Evolutionary conservation across 192 early-diverging fungal genomes (phyloP), one percentile per base, ranked within the genome.

Genomic region (Thamnidium elegans): DNA sequence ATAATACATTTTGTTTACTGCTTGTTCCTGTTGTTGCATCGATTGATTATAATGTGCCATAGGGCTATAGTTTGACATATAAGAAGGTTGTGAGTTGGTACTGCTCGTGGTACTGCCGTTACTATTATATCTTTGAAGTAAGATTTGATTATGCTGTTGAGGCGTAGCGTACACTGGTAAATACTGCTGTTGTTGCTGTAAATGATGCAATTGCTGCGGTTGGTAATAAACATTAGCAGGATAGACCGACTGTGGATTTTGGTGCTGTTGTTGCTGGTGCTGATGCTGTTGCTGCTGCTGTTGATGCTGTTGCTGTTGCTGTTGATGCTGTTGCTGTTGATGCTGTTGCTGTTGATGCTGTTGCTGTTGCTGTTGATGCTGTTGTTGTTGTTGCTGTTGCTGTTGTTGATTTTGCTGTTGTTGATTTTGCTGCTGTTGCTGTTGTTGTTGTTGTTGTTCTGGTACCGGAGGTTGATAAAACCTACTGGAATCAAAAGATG

Each of bases 181-280:
- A 17, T 48, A 19, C 46, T 48, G 46, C 14, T 17, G 17, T 1
- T 48, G 46, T 48, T 17, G 46, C 15, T 48, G 46, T 17, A 48
- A n/a, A 5, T 48, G 46, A 17, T 48, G 46, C 15, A 17, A 19
- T 19, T 48, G 46, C 14, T 48, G 46, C 15, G 6, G 15, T 48
- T 17, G 46, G 14, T 48, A 48, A 15, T 48, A 48, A 48, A 15
- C 46, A 48, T 48, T 48, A 13, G 46, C 4, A 4, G 46, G 4
- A 48, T 48, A 48, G 1, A 48, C 46, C 13, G 46, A 5, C 0
- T 48, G 46, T 7, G 6, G 46, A 48, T 48, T 4, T 9, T 48
- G 46, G 13, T 48, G 53, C 30, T 55, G 53, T 34, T 55, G 53
- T 14, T 55, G 54, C n/a, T 55, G 54, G 2, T 55, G 54, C 10